These are phyloP conservation scores for Aspergillus fumigatus DNA, from an alignment of 2,329 filamentous ascomycete species.

Conservation along the genomic window DNA sequence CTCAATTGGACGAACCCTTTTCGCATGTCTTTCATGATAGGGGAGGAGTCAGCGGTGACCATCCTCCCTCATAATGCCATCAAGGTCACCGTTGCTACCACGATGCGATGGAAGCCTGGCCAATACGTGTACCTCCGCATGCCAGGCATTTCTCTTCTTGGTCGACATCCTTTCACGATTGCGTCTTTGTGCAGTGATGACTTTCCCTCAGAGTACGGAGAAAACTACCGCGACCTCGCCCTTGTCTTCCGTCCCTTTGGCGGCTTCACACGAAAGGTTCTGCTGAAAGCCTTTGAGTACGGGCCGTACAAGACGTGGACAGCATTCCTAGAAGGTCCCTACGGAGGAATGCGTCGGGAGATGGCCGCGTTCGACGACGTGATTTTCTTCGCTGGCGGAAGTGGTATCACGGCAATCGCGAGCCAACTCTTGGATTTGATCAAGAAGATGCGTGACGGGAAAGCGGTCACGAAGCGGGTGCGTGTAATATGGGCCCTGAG, in stretches of 20 bases:
- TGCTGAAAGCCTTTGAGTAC: conserved; percentile 77
- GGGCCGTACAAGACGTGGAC: conserved; percentile 89
- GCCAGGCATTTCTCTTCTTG: conserved; percentile 83
- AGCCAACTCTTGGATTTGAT: conserved; percentile 90
- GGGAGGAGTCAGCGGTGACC: conserved; percentile 85
- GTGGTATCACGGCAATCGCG: conserved; percentile 88
- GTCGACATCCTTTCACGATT: conserved; percentile 95
- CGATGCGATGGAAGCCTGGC: conserved; percentile 86
- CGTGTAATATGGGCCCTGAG: conserved; percentile 94
- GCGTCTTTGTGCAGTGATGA: conserved; percentile 88
- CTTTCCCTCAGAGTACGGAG: conserved; percentile 86
- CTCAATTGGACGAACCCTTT: conserved; percentile 86
- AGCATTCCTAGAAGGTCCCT: conserved; percentile 89
- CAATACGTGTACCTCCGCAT: conserved; percentile 94
- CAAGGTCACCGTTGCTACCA: conserved; percentile 90
- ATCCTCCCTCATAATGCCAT: conserved; percentile 90
- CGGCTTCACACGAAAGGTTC: conserved; percentile 80
- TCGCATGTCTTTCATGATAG: conserved; percentile 74
- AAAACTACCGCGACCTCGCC: conserved; percentile 81
- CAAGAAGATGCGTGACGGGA: conserved; percentile 91
- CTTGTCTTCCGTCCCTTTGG: conserved; percentile 88
- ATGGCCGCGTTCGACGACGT: conserved; percentile 91
- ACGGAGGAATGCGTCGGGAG: conserved; percentile 87
- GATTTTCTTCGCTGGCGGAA: conserved; percentile 87
- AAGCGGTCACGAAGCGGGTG: conserved; percentile 85